Conservation (phyloP, 805 yeast species). For the Candida loeiensis region DNA sequence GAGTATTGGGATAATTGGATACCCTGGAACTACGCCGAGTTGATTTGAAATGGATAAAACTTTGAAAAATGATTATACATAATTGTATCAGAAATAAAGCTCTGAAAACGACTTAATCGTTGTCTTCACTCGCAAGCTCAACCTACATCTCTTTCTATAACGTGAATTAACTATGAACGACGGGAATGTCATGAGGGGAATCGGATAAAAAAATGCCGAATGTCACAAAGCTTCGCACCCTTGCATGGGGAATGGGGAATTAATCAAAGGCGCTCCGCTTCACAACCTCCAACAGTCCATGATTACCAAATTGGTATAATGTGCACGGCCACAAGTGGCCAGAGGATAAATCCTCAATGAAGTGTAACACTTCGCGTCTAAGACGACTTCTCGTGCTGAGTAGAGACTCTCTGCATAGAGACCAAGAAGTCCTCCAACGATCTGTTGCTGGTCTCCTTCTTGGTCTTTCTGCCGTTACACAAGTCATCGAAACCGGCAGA, state of each 20-base stretch:
- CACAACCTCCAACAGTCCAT: conserved; percentile 8
- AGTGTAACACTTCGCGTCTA: conserved; percentile 29
- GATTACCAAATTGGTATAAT: conserved; percentile 7
- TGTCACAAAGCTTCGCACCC: not conserved
- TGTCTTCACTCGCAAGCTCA: not conserved
- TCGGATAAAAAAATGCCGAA: conserved; percentile 7
- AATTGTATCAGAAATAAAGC: too few relatives aligned
- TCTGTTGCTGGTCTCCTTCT: conserved; percentile 57
- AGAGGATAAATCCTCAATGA: conserved; percentile 3
- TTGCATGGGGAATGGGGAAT: conserved; percentile 10
- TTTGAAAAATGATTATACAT: too few relatives aligned
- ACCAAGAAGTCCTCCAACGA: conserved; percentile 79
- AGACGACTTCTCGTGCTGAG: conserved; percentile 81
- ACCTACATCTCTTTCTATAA: conserved; percentile 6
- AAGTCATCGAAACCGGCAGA: conserved; percentile 77
- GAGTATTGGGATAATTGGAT: too few relatives aligned
- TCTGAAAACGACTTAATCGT: too few relatives aligned
- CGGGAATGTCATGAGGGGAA: conserved; percentile 14
- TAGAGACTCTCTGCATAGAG: conserved; percentile 85
- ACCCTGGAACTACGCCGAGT: too few relatives aligned
- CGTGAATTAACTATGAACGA: conserved; percentile 12
- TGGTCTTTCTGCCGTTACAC: conserved; percentile 74
- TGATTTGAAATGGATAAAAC: too few relatives aligned
- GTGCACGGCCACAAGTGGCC: conserved; percentile 5
- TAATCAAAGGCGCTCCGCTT: conserved; percentile 4